Percentiles rank a stretch among this genome's conserved stretches.
Conservation (phyloP, 1,284 basidiomycete species). For the Ustilago sp. region DNA sequence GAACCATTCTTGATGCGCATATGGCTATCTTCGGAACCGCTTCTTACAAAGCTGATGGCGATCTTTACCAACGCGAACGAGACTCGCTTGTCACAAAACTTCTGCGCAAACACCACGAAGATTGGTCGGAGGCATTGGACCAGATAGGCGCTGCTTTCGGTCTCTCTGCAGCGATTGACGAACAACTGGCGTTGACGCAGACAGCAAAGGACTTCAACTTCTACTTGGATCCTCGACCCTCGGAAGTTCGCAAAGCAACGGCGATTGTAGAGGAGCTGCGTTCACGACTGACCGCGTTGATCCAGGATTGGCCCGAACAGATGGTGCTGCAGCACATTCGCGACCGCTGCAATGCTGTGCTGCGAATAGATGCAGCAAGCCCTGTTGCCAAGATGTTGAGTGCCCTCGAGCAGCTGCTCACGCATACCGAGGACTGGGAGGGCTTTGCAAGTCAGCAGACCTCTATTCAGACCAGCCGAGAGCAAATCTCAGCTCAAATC, state of each 20-base stretch:
- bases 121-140: conserved; percentile 51
- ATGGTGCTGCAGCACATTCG: conserved; percentile 90
- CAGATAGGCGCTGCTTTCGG: conserved; percentile 54
- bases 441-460: conserved; percentile 90
- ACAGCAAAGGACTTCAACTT: conserved; percentile 56
- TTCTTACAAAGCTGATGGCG: conserved; percentile 7
- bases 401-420: conserved; percentile 84
- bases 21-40: conserved; percentile 41
- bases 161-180: conserved; percentile 42
- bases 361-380: conserved; percentile 77
- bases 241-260: conserved; percentile 52
- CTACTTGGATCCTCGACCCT: conserved; percentile 59
- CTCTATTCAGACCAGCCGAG: conserved; percentile 79
- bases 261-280: conserved; percentile 54
- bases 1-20: conserved; percentile 51
- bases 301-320: conserved; percentile 93
- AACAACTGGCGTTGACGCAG: conserved; percentile 23
- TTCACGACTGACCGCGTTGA: conserved; percentile 71
- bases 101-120: conserved; percentile 39
- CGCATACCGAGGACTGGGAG: conserved; percentile 96
- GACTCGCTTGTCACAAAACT: conserved; percentile 37
- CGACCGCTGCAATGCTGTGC: conserved; percentile 79
- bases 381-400: conserved; percentile 87
- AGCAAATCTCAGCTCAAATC: conserved; percentile 79
- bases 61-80: conserved; percentile 28